A percentile compares a stretch with the other conserved stretches of the same genome.
Evolutionary conservation across 164 flowering plant genomes (phyloP).

Genomic region (Aristolochia fimbriata): DNA sequence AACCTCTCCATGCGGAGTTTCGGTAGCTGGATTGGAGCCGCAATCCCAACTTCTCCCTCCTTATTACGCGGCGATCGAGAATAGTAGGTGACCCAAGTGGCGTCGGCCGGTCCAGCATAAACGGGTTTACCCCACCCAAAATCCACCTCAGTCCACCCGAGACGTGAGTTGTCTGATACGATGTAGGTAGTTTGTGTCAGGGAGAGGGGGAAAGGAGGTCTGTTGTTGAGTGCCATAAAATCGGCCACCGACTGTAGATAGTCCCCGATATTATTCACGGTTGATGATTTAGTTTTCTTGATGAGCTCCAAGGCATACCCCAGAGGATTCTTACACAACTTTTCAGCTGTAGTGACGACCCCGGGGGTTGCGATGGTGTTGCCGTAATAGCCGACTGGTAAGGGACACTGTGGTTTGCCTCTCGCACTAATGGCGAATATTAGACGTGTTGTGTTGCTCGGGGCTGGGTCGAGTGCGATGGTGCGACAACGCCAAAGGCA

Average conservation of each 20-base stretch:
- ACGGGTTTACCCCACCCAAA: too few relatives aligned
- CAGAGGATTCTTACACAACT: constrained; percentile 10
- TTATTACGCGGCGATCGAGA: too few relatives aligned
- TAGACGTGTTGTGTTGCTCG: constrained; percentile 15
- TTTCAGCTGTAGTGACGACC: constrained; percentile 9
- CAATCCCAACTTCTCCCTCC: too few relatives aligned
- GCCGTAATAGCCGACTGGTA: constrained; percentile 26
- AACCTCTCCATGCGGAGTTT: too few relatives aligned
- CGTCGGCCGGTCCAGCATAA: too few relatives aligned
- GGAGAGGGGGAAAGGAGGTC: too few relatives aligned
- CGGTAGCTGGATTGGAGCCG: too few relatives aligned
- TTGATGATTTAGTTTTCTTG: constrained; percentile 12
- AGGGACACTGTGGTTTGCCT: constrained; percentile 1
- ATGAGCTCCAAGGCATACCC: constrained; percentile 21
- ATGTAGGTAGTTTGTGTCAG: too few relatives aligned
- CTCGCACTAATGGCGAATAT: constrained; percentile 10
- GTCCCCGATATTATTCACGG: constrained; percentile 12
- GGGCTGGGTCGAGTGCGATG: constrained; percentile 11
- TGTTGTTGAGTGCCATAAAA: too few relatives aligned
- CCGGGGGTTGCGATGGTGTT: constrained; percentile 13
- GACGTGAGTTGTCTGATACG: too few relatives aligned
- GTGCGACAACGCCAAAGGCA: constrained; percentile 33
- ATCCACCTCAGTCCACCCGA: too few relatives aligned
- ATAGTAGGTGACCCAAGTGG: too few relatives aligned
- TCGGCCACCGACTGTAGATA: constrained; percentile 13